phyloP scores from a whole-genome alignment of 2,329 filamentous ascomycete genomes.

The Sporothrix dimorphospora region DNA sequence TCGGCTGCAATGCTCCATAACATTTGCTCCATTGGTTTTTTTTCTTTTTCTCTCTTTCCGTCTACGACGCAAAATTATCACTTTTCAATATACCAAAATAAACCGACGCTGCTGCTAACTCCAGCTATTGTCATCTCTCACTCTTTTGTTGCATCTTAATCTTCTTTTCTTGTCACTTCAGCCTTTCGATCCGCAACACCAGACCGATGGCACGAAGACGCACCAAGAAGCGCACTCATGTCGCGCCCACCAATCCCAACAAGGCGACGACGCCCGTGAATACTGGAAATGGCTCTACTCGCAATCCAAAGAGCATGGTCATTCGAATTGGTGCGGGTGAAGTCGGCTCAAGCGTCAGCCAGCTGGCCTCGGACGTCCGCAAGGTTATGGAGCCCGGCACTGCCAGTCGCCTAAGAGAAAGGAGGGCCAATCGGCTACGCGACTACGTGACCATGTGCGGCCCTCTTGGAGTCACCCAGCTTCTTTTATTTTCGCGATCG shows the following conservation, averaged over 20 bases:
- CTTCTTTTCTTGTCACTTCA: not conserved
- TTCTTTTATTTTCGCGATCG: slow-evolving; percentile 90
- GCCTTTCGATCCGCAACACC: not conserved
- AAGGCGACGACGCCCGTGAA: slow-evolving; percentile 56
- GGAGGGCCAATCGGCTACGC: slow-evolving; percentile 81
- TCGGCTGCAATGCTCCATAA: not conserved
- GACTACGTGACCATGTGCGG: slow-evolving; percentile 97
- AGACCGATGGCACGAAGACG: slow-evolving; percentile 73
- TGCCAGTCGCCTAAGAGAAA: slow-evolving; percentile 84
- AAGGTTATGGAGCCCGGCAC: slow-evolving; percentile 96
- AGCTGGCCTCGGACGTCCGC: slow-evolving; percentile 88
- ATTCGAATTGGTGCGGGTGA: slow-evolving; percentile 95
- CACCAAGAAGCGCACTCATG: slow-evolving; percentile 87
- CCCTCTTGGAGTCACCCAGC: slow-evolving; percentile 87
- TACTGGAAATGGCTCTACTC: slow-evolving; percentile 64
- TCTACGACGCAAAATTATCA: not conserved
- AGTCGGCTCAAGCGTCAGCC: slow-evolving; percentile 87
- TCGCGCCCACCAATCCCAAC: slow-evolving; percentile 63
- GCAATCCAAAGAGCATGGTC: slow-evolving; percentile 93
- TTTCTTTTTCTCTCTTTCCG: not conserved
- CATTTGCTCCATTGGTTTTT: not conserved
- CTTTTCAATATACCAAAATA: not conserved
- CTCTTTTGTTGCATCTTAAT: too few relatives aligned
- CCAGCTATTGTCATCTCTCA: too few relatives aligned
- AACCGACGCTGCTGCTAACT: not conserved